These are phyloP conservation scores for Leishmania guyanensis DNA, from an alignment of 208 protist species.

Conservation along the genomic window DNA sequence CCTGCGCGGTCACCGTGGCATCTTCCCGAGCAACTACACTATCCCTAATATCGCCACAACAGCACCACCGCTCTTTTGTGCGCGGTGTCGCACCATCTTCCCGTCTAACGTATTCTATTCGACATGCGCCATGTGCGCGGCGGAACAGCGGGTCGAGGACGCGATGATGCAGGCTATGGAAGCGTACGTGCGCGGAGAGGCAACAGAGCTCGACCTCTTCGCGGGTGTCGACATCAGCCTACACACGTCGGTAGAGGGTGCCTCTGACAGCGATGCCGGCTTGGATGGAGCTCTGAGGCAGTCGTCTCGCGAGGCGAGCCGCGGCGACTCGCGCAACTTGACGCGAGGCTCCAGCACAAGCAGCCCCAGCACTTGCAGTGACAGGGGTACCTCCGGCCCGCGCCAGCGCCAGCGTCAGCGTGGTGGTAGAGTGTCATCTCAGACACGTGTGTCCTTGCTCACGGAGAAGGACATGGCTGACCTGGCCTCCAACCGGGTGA, in stretches of 20 bases:
- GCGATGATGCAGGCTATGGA: constrained; percentile 54
- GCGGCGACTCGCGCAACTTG: neutral
- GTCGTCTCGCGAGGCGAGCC: neutral
- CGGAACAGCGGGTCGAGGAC: constrained; percentile 41
- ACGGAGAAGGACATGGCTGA: constrained; percentile 42
- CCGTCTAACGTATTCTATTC: constrained; percentile 19
- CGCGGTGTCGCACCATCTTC: constrained; percentile 51
- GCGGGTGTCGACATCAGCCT: constrained; percentile 27
- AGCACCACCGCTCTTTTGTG: constrained; percentile 66
- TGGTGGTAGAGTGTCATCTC: neutral
- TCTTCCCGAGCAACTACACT: constrained; percentile 90
- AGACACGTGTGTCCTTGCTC: constrained; percentile 20
- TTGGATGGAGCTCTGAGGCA: neutral
- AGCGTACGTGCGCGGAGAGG: constrained; percentile 35
- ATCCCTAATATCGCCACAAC: constrained; percentile 64
- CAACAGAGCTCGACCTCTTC: constrained; percentile 27
- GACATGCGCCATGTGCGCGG: constrained; percentile 40
- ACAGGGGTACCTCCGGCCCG: neutral
- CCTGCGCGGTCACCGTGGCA: constrained; percentile 56
- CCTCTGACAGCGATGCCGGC: neutral
- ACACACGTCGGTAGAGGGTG: neutral
- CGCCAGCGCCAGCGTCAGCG: neutral
- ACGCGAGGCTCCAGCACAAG: neutral
- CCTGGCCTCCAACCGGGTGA: constrained; percentile 32
- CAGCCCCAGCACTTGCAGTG: neutral